phyloP scores from a whole-genome alignment of 2,329 filamentous ascomycete species.

The Drechslera avenae region DNA sequence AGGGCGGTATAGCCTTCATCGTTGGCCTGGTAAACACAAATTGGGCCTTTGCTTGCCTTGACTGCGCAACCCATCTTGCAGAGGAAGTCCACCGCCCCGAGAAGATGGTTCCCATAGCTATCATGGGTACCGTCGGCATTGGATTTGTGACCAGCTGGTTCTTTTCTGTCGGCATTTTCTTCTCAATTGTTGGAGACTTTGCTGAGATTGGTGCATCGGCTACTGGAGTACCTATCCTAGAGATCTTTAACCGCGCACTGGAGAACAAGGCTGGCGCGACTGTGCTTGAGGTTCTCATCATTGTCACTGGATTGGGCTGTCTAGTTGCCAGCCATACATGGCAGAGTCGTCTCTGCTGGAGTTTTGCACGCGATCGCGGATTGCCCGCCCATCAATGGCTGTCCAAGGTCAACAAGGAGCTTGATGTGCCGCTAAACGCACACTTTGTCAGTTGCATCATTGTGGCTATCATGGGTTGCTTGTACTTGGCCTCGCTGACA shows the following conservation, averaged over 20 bases:
- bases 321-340: conserved; percentile 57
- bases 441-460: conserved; percentile 52
- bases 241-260: conserved; percentile 54
- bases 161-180: conserved; percentile 57
- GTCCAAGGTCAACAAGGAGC: conserved; percentile 46
- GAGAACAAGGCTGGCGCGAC: conserved; percentile 53
- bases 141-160: conserved; percentile 57
- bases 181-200: conserved; percentile 56
- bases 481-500: conserved; percentile 52
- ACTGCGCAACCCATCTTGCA: conserved; percentile 57
- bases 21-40: conserved; percentile 59
- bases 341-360: conserved; percentile 59
- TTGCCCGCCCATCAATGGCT: conserved; percentile 53
- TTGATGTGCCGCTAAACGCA: conserved; percentile 55
- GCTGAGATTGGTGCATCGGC: conserved; percentile 46
- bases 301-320: conserved; percentile 56
- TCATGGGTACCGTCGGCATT: conserved; percentile 56
- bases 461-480: conserved; percentile 53
- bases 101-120: conserved; percentile 56
- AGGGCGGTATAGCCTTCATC: conserved; percentile 57
- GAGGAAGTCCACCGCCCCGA: conserved; percentile 57
- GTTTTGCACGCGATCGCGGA: conserved; percentile 58
- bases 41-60: conserved; percentile 58
- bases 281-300: conserved; percentile 53
- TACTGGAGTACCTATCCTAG: conserved; percentile 55